Evolutionary conservation across 331 rosid genomes (phyloP), one percentile per base, ranked within the genome.

Genomic region (Acacia concinna): DNA sequence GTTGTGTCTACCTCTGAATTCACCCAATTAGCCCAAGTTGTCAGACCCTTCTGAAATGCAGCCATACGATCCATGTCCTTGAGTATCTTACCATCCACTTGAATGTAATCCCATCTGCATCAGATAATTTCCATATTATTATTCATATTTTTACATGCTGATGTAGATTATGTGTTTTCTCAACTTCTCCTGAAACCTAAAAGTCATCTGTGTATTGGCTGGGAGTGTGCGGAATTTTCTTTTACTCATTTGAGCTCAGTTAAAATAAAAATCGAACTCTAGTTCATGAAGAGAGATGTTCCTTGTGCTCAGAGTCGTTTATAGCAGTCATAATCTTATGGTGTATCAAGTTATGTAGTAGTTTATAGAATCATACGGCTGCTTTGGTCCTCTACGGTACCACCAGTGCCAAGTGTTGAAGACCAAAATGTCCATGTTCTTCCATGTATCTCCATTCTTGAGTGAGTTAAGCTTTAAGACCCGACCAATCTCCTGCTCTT

Each of bases 381-480:
- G 88, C 31, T 37, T 66, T 20, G 89, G 74, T 69, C 85, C 90
- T 12, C 68, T 85, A 15, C 92, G 90, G 74, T 85, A 84, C 97
- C 97, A 91, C 97, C 97, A 90, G 13, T 86, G 92, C 94, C 93
- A 91, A 64, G 91, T 86, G 80, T 90, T 90, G 84, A 91, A 91
- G 68, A 92, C 78, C 77, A 92, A 40, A 77, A 90, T 71, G 49
- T 90, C 94, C 83, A 88, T 88, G 0, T 87, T 46, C 77, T 88
- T 87, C 97, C 94, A 90, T 32, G 84, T 1, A 0, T 43, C 32
- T 37, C 90, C 97, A 83, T 21, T 79, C 69, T 88, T 67, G 37
- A 88, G 38, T 23, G 97, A 90, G 75, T 87, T 81, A 59, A 91
- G 91, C 84, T 87, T 92, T 72, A 92, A 25, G 23, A 88, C 88